phyloP scores from a whole-genome alignment of 1,284 basidiomycete species.

The Cystobasidiaceae sp. region DNA sequence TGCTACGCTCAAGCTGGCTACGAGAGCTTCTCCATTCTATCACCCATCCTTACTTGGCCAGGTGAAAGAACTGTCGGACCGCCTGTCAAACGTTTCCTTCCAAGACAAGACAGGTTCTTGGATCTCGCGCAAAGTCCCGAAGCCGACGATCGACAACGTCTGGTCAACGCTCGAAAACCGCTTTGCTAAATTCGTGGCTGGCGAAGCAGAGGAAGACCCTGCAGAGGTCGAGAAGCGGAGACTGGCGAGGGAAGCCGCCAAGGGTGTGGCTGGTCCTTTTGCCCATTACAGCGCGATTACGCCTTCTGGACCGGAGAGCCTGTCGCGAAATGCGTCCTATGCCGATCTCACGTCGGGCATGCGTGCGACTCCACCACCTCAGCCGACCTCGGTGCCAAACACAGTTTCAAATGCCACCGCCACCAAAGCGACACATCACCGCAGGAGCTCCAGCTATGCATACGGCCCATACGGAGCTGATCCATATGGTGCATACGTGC shows the following conservation, averaged over 20 bases:
- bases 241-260: slow-evolving; percentile 40
- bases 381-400: slow-evolving; percentile 23
- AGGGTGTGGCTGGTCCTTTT: slow-evolving; percentile 66
- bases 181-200: slow-evolving; percentile 93
- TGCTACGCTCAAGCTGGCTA: slow-evolving; percentile 54
- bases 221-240: slow-evolving; percentile 42
- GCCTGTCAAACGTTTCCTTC: slow-evolving; percentile 63
- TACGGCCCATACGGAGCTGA: slow-evolving; percentile 31
- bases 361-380: slow-evolving; percentile 25
- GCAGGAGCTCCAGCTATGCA: slow-evolving; percentile 26
- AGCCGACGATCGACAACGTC: slow-evolving; percentile 81
- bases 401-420: slow-evolving; percentile 7
- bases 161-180: slow-evolving; percentile 91
- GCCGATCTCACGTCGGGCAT: slow-evolving; percentile 24
- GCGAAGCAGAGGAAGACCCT: slow-evolving; percentile 56
- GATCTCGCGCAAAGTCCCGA: slow-evolving; percentile 74
- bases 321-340: slow-evolving; percentile 25
- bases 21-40: slow-evolving; percentile 63
- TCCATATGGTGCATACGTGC: slow-evolving; percentile 25
- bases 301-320: slow-evolving; percentile 51
- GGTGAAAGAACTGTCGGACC: slow-evolving; percentile 73
- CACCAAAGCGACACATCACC: slow-evolving; percentile 17
- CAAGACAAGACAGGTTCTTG: slow-evolving; percentile 70
- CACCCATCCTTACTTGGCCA: slow-evolving; percentile 66
- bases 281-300: slow-evolving; percentile 92